phyloP scores from a whole-genome alignment of 2,329 filamentous ascomycete genomes.

The Apiospora saccharicola region DNA sequence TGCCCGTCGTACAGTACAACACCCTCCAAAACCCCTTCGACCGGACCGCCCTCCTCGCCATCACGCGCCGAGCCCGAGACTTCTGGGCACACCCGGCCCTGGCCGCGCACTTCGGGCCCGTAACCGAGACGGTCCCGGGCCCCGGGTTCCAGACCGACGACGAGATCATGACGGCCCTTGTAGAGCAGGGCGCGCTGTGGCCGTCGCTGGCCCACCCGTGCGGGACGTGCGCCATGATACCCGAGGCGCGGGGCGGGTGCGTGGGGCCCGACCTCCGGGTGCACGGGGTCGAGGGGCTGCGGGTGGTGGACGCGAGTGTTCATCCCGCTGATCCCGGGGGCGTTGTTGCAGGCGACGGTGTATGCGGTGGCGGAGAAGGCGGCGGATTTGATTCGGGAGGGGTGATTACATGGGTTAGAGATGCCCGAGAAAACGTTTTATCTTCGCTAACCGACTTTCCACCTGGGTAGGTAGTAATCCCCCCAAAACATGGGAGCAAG shows the following conservation, averaged over 20 bases:
- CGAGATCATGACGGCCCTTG: slow-evolving; percentile 38
- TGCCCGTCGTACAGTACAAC: slow-evolving; percentile 46
- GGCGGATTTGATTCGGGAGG: slow-evolving; percentile 39
- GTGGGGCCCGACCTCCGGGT: slow-evolving; percentile 9
- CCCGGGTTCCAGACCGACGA: slow-evolving; percentile 37
- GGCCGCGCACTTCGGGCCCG: slow-evolving; percentile 41
- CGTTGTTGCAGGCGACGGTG: slow-evolving; percentile 41
- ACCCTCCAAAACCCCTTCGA: slow-evolving; percentile 58
- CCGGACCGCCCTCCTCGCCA: slow-evolving; percentile 51
- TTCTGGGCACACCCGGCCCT: slow-evolving; percentile 43
- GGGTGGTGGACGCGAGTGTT: slow-evolving; percentile 4
- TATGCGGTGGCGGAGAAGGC: slow-evolving; percentile 43
- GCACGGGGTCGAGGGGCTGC: not conserved
- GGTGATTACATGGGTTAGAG: not conserved
- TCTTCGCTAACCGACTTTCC: too few species aligned
- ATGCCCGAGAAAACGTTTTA: too few species aligned
- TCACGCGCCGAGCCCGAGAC: slow-evolving; percentile 47
- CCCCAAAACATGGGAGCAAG: too few species aligned
- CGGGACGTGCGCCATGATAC: slow-evolving; percentile 18
- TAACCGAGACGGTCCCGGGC: slow-evolving; percentile 43
- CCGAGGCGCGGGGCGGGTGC: not conserved
- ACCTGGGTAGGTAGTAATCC: too few species aligned
- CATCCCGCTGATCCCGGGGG: slow-evolving; percentile 38
- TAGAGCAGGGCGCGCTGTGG: slow-evolving; percentile 32
- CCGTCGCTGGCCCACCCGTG: slow-evolving; percentile 35